Percentiles rank a stretch among this genome's conserved stretches.
These are phyloP conservation scores for Rhodofomes roseus DNA, from an alignment of 1,284 basidiomycete species.

Conservation along the genomic window DNA sequence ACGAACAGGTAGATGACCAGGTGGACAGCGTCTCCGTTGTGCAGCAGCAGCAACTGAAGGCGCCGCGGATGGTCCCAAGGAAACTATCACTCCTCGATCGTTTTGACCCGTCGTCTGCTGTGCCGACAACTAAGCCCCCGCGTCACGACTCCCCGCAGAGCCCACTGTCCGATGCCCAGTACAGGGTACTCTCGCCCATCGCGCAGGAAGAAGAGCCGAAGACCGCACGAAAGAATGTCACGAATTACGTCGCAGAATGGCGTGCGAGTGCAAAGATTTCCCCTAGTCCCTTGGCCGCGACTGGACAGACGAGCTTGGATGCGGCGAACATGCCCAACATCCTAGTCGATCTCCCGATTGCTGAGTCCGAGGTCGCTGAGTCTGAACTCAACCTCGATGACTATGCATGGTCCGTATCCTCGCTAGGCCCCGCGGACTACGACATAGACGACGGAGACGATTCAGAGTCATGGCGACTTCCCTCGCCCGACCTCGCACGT, in stretches of 20 bases:
- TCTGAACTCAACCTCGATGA: constrained; percentile 55
- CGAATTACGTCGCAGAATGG: constrained; percentile 62
- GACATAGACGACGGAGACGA: constrained; percentile 27
- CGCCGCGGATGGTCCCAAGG: constrained; percentile 49
- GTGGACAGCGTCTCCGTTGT: constrained; percentile 26
- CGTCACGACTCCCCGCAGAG: constrained; percentile 25
- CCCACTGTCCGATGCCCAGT: constrained; percentile 24
- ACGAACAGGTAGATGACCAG: constrained; percentile 38
- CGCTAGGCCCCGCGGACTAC: constrained; percentile 35
- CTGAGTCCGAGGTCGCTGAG: constrained; percentile 30
- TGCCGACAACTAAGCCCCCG: constrained; percentile 28
- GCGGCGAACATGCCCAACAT: constrained; percentile 51
- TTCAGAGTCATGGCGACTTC: constrained; percentile 29
- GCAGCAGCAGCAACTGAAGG: constrained; percentile 21
- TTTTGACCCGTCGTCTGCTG: constrained; percentile 42
- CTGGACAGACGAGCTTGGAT: constrained; percentile 51
- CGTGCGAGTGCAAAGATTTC: constrained; percentile 47
- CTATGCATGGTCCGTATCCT: constrained; percentile 68
- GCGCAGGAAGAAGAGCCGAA: constrained; percentile 57
- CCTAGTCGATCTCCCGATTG: constrained; percentile 32
- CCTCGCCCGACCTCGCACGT: constrained; percentile 37
- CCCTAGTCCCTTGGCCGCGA: constrained; percentile 45
- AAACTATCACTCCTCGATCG: constrained; percentile 68
- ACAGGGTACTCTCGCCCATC: constrained; percentile 49
- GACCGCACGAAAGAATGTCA: constrained; percentile 43